Evolutionary conservation across 2,329 filamentous ascomycete genomes (phyloP), one percentile per base, ranked within the genome.

Genomic region (Zymoseptoria passerinii): DNA sequence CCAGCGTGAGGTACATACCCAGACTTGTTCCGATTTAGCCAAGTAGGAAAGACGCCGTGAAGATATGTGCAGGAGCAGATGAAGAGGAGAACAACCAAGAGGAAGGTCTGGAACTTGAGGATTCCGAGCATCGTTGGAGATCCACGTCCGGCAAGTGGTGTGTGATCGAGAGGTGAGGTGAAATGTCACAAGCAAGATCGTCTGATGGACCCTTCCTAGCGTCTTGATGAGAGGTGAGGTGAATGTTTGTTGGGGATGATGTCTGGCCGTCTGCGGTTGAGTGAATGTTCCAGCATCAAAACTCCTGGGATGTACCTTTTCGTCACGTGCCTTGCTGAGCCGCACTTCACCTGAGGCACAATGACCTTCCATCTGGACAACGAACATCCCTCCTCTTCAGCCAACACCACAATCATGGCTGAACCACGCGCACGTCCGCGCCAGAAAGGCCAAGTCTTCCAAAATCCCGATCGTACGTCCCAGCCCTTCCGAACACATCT

Each of bases 61-160:
- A 91, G 83, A 77, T 99, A 97, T 62, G 94, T 86, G 75, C 89
- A 92, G 58, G 94, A 96, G 82, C 94, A 99, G 72, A 97, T 95
- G 67, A 95, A 85, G 67, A 99, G 87, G 54, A 99, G 85, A 69
- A 99, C 85, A 66, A 96, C 92, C 68, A 97, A 84, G 68, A 99
- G 84, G 67, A 97, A 88, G 59, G 91, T 95, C 76, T 96, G 91
- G 80, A 99, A 97, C 78, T 97, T 97, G 86, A 99, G 96, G 70
- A 99, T 87, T 57, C 94, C 94, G 60, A 94, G 89, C 94, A 70
- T 70, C 13, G 35, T 96, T 70, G 54, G 35, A 44, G 35, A n/a
- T 44, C 13, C n/a, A 23, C 16, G 35, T n/a, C 35, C 35, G 16
- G 35, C 35, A 16, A 6, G 5, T n/a, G 13, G 35, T 44, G 16